These are phyloP conservation scores for Picea abies DNA, from an alignment of 83 land plant genomes.

Conservation along the genomic window DNA sequence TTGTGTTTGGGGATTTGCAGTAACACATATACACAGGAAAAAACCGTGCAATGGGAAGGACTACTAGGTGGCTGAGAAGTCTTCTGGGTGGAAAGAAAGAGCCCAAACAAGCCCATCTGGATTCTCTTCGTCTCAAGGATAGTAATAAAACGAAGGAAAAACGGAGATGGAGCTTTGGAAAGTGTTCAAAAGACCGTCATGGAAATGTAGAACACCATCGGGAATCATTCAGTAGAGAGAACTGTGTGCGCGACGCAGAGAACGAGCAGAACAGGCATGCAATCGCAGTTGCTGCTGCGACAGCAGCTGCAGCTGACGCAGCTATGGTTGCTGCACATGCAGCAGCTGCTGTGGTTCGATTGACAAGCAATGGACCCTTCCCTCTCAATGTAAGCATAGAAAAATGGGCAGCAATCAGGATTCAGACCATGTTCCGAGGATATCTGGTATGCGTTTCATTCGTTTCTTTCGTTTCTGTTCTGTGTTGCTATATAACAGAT, in stretches of 20 bases:
- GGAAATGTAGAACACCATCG: slow-evolving; percentile 7
- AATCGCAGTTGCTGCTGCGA: slow-evolving; percentile 73
- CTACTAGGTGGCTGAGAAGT: slow-evolving; percentile 14
- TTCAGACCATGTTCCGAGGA: slow-evolving; percentile 77
- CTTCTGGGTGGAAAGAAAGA: slow-evolving; percentile 18
- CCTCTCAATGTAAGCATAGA: slow-evolving; percentile 6
- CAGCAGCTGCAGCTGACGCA: slow-evolving; percentile 80
- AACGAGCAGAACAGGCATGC: slow-evolving; percentile 64
- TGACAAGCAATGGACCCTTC: slow-evolving; percentile 40
- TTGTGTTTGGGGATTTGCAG: not conserved
- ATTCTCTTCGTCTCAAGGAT: not conserved
- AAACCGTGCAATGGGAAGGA: slow-evolving; percentile 12
- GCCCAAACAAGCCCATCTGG: slow-evolving; percentile 1
- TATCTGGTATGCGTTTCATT: slow-evolving; percentile 57
- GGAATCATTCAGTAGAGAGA: not conserved
- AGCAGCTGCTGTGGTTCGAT: slow-evolving; percentile 29
- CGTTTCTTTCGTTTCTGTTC: not conserved
- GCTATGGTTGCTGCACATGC: slow-evolving; percentile 83
- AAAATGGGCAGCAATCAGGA: slow-evolving; percentile 60
- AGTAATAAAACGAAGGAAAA: slow-evolving; percentile 24
- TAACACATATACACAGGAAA: no score
- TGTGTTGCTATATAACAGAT: not conserved
- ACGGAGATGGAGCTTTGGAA: slow-evolving; percentile 47
- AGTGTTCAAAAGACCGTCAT: slow-evolving; percentile 19
- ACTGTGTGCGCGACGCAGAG: slow-evolving; percentile 12